Percentiles rank a stretch among this genome's conserved stretches.
Evolutionary conservation across 2,329 filamentous ascomycete genomes (phyloP).

Genomic region (Cylindrodendrum hubeiense): DNA sequence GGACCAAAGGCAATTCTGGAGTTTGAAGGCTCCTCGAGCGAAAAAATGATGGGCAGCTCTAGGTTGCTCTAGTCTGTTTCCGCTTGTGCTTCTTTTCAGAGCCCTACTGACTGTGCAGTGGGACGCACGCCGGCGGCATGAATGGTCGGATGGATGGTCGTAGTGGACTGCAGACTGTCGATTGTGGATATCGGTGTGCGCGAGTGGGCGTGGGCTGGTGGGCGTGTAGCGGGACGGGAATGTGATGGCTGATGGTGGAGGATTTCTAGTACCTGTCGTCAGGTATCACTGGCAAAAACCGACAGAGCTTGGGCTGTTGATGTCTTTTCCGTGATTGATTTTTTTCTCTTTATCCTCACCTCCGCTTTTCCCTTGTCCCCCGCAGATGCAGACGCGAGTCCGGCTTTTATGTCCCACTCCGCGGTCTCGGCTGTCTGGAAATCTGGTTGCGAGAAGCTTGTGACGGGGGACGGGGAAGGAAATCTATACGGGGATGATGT

Average conservation of each 20-base stretch:
- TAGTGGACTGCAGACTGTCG: background rate
- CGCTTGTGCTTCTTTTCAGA: constrained; percentile 16
- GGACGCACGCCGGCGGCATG: constrained; percentile 15
- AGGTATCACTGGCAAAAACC: constrained; percentile 9
- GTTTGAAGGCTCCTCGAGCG: constrained; percentile 16
- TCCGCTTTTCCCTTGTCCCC: constrained; percentile 6
- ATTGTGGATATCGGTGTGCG: constrained; percentile 1
- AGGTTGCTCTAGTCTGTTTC: constrained; percentile 27
- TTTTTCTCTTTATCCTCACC: background rate
- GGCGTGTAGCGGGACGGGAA: background rate
- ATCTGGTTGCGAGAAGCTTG: constrained; percentile 18
- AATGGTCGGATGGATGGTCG: constrained; percentile 1
- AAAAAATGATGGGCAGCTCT: constrained; percentile 19
- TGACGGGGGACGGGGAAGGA: constrained; percentile 14
- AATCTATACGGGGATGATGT: constrained; percentile 14
- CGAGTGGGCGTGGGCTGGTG: background rate
- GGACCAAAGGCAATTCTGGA: constrained; percentile 40
- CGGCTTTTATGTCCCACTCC: constrained; percentile 23
- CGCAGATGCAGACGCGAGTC: constrained; percentile 26
- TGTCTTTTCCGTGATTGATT: background rate
- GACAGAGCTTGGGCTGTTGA: constrained; percentile 1
- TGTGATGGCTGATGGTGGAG: background rate
- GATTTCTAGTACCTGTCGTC: constrained; percentile 1
- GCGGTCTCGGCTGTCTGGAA: constrained; percentile 19
- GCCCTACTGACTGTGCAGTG: constrained; percentile 14